phyloP scores from a whole-genome alignment of 305 asterid genomes.

The Solanum hybrid region DNA sequence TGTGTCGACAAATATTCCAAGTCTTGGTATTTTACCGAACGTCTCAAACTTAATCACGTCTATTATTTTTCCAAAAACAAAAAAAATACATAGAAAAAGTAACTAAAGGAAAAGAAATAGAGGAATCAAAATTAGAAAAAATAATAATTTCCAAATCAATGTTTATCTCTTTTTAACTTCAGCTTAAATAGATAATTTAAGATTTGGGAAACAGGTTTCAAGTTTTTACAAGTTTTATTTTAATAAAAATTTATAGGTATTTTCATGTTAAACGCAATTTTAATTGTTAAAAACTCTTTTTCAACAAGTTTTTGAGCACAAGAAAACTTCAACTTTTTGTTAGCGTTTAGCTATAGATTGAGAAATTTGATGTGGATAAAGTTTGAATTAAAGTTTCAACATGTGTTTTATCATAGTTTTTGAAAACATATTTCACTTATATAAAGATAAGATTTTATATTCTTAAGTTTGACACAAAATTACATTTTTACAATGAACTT shows the following conservation, averaged over 20 bases:
- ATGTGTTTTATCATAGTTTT: too few species aligned
- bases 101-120: neutral
- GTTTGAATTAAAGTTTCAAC: neutral
- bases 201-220: neutral
- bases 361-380: too few species aligned
- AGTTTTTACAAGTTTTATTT: neutral
- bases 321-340: neutral
- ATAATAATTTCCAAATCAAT: too few species aligned
- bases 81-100: neutral
- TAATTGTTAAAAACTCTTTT: neutral
- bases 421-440: too few species aligned
- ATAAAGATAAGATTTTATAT: too few species aligned
- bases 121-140: neutral
- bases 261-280: neutral
- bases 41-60: neutral
- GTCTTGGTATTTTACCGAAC: neutral
- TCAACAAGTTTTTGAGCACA: neutral
- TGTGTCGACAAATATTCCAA: neutral
- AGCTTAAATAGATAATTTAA: neutral
- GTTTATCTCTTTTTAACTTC: neutral
- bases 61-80: neutral
- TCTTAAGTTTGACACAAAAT: neutral
- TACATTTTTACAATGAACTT: too few species aligned
- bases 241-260: neutral
- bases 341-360: too few species aligned